Conservation (phyloP, 495 filamentous ascomycete genomes). For the Penicillium mononematosum region DNA sequence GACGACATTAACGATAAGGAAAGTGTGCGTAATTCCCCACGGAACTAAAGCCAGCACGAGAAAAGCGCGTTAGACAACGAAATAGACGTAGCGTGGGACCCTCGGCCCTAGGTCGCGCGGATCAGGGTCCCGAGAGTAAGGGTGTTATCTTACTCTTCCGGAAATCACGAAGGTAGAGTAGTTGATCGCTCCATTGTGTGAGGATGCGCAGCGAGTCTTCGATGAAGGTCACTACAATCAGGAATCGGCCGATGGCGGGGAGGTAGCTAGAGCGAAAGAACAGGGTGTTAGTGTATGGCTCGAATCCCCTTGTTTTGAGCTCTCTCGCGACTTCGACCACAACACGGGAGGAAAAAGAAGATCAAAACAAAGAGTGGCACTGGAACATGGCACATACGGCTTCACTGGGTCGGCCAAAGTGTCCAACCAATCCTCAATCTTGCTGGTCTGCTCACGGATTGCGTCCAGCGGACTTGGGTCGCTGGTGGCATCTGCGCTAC, state of each 20-base stretch:
- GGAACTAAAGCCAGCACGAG: conserved; percentile 60
- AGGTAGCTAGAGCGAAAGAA: conserved; percentile 65
- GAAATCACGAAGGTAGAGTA: conserved; percentile 89
- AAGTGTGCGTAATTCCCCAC: conserved; percentile 84
- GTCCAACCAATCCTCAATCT: conserved; percentile 95
- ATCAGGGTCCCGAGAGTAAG: conserved; percentile 15
- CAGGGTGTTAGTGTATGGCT: conserved; percentile 36
- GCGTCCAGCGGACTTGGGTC: conserved; percentile 87
- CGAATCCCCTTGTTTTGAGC: conserved; percentile 26
- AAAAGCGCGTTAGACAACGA: conserved; percentile 19
- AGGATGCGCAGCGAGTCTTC: conserved; percentile 95
- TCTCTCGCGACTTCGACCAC: conserved; percentile 1
- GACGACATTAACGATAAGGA: conserved; percentile 86
- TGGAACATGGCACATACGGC: conserved; percentile 67
- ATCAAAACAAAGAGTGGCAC: neutral
- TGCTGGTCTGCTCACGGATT: conserved; percentile 92
- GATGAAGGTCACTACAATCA: conserved; percentile 98
- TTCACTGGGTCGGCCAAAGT: conserved; percentile 87
- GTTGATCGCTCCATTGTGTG: conserved; percentile 97
- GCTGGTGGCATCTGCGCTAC: conserved; percentile 58
- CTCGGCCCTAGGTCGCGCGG: conserved; percentile 1
- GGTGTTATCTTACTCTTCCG: conserved; percentile 70
- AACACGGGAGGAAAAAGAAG: neutral
- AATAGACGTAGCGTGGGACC: neutral
- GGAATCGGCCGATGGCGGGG: conserved; percentile 90